Evolutionary conservation across 2,329 filamentous ascomycete species (phyloP), one percentile per base, ranked within the genome.

Genomic region (Botrytis sinoallii): DNA sequence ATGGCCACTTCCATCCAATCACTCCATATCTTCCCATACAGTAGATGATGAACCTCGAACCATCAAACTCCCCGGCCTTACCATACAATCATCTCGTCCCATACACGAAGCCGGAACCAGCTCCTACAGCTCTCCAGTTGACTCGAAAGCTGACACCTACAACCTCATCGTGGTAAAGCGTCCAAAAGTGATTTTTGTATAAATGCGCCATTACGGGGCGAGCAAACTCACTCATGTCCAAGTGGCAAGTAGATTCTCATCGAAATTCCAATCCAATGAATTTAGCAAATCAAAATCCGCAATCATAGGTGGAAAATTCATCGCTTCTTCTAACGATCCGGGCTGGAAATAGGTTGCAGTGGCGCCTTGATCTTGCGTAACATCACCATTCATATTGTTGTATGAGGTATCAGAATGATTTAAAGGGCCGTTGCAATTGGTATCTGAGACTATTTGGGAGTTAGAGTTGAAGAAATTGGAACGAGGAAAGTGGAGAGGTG

Each of bases 181-280:
- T 42, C n/a, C 29, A 10, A 46, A 32, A 32, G 18, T 46, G 2
- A 10, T 4, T 35, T 14, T 35, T 35, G 42, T 29, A 20, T 65
- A 32, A 1, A 35, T n/a, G 1, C 4, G 40, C 25, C 61, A 29
- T 32, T 18, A 2, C 61, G 22, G 25, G 40, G 29, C 10, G 38
- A 65, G n/a, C 12, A n/a, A 20, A n/a, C 20, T 4, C 8, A 25
- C 55, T 71, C 57, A 73, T 35, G 57, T 55, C 71, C 71, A 73
- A 52, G 52, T 55, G 5, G 29, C 40, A 7, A 70, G 42, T 29
- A 70, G 38, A 32, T 73, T 73, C 4, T 74, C 73, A 65, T 74
- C 73, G 32, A 77, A 69, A 40, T 72, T 73, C 77, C 76, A 78
- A 71, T 76, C 75, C 68, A 77, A 59, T 5, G 76, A 75, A 74